Evolutionary conservation across 2,329 filamentous ascomycete species (phyloP).

Genomic region (Dissoconium aciculare): DNA sequence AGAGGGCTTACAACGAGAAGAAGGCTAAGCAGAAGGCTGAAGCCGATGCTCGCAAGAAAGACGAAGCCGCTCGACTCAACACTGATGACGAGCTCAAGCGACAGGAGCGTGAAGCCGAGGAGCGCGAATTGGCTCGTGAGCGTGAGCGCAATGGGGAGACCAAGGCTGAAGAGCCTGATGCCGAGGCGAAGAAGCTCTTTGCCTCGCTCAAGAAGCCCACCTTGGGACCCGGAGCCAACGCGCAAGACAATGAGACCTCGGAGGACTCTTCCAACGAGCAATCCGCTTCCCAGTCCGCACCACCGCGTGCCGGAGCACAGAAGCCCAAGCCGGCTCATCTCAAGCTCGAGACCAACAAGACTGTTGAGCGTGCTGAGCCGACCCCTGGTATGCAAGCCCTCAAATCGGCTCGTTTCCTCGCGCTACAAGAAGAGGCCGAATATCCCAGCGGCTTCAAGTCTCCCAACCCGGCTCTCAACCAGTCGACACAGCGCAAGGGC

Average conservation of each 20-base stretch:
- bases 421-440: conserved; percentile 54
- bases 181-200: conserved; percentile 33
- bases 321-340: conserved; percentile 78
- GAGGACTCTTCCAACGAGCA: conserved; percentile 23
- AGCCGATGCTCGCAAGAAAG: conserved; percentile 36
- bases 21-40: conserved; percentile 44
- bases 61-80: conserved; percentile 30
- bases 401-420: conserved; percentile 78
- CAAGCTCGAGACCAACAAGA: conserved; percentile 75
- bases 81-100: conserved; percentile 39
- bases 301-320: conserved; percentile 32
- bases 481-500: conserved; percentile 61
- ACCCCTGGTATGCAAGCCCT: conserved; percentile 87
- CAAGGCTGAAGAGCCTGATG: conserved; percentile 15
- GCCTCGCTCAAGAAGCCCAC: conserved; percentile 36
- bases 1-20: conserved; percentile 59
- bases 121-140: conserved; percentile 30
- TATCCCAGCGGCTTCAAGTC: conserved; percentile 77
- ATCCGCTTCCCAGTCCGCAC: conserved; percentile 4
- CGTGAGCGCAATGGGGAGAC: conserved; percentile 21
- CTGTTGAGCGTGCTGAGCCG: conserved; percentile 79
- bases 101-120: conserved; percentile 35
- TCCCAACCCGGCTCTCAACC: conserved; percentile 84
- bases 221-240: conserved; percentile 31
- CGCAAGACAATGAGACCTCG: conserved; percentile 27